phyloP scores from a whole-genome alignment of 2,329 filamentous ascomycete genomes.

The Furcasterigmium sp. region DNA sequence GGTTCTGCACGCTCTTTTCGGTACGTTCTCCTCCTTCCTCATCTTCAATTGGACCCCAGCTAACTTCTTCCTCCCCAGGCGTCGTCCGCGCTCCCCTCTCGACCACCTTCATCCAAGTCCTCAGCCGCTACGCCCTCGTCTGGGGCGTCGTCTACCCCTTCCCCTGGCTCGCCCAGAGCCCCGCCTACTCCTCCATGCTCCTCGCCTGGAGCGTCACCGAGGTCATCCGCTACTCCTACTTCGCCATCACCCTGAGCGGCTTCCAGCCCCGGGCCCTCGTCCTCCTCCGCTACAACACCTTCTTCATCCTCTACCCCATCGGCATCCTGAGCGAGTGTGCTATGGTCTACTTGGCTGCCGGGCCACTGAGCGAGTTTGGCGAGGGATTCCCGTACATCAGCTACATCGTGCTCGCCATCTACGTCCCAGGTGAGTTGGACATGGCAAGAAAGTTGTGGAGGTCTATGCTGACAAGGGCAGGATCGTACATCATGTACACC shows the following conservation, averaged over 20 bases:
- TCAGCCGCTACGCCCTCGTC: slow-evolving; percentile 80
- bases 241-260: slow-evolving; percentile 66
- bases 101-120: slow-evolving; percentile 88
- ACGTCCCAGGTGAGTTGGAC: slow-evolving; percentile 74
- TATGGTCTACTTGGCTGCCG: slow-evolving; percentile 68
- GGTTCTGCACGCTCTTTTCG: slow-evolving; percentile 72
- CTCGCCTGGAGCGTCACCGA: slow-evolving; percentile 87
- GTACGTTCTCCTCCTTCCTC: slow-evolving; percentile 37
- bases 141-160: slow-evolving; percentile 79
- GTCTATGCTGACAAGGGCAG: slow-evolving; percentile 26
- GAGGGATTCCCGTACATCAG: slow-evolving; percentile 52
- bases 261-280: slow-evolving; percentile 60
- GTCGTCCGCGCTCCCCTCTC: slow-evolving; percentile 79
- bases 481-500: slow-evolving; percentile 79
- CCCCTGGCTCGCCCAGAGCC: slow-evolving; percentile 55
- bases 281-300: slow-evolving; percentile 88
- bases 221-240: slow-evolving; percentile 89
- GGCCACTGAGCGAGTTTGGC: slow-evolving; percentile 45
- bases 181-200: slow-evolving; percentile 72
- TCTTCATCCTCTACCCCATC: slow-evolving; percentile 86
- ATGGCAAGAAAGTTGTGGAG: too few relatives aligned
- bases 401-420: slow-evolving; percentile 63
- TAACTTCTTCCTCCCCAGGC: slow-evolving; percentile 41
- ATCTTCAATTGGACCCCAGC: not conserved
- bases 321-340: slow-evolving; percentile 85